Evolutionary conservation across 2,329 filamentous ascomycete genomes (phyloP).

Genomic region (Diaporthe longicolla): DNA sequence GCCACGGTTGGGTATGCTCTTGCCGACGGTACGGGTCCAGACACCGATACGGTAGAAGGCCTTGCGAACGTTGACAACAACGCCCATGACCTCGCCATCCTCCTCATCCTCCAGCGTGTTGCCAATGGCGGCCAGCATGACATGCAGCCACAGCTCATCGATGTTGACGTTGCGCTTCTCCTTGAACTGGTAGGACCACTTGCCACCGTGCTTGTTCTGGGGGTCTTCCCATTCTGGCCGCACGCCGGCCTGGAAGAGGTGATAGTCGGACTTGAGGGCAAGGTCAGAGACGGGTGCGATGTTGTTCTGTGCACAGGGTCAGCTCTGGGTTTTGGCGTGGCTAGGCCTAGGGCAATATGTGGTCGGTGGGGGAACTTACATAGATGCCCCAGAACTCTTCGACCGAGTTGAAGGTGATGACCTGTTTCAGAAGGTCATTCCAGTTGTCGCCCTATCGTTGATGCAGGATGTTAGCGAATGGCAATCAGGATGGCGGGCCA

Average conservation of each 20-base stretch:
- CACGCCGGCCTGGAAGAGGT: constrained; percentile 98
- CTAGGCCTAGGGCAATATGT: background rate
- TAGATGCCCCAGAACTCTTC: constrained; percentile 99
- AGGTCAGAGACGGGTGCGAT: constrained; percentile 96
- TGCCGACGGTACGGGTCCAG: constrained; percentile 96
- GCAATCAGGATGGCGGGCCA: constrained; percentile 22
- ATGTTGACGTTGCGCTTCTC: constrained; percentile 93
- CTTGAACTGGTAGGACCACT: constrained; percentile 99
- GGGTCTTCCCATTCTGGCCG: constrained; percentile 98
- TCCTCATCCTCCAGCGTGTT: constrained; percentile 96
- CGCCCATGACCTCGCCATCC: constrained; percentile 98
- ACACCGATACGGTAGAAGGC: constrained; percentile 97
- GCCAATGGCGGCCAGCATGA: constrained; percentile 96
- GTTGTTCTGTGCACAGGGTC: constrained; percentile 80
- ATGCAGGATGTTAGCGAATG: constrained; percentile 45
- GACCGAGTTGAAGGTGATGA: constrained; percentile 98
- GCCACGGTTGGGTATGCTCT: constrained; percentile 82
- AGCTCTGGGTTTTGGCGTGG: constrained; percentile 31
- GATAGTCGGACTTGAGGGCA: constrained; percentile 98
- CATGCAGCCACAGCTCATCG: constrained; percentile 95
- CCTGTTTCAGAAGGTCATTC: constrained; percentile 97
- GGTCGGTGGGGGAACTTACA: constrained; percentile 69
- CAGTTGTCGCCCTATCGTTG: constrained; percentile 90
- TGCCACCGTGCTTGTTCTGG: constrained; percentile 99
- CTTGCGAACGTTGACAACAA: constrained; percentile 98